Conservation (phyloP, 768 basidiomycete genomes). For the Cubamyces lactineus region DNA sequence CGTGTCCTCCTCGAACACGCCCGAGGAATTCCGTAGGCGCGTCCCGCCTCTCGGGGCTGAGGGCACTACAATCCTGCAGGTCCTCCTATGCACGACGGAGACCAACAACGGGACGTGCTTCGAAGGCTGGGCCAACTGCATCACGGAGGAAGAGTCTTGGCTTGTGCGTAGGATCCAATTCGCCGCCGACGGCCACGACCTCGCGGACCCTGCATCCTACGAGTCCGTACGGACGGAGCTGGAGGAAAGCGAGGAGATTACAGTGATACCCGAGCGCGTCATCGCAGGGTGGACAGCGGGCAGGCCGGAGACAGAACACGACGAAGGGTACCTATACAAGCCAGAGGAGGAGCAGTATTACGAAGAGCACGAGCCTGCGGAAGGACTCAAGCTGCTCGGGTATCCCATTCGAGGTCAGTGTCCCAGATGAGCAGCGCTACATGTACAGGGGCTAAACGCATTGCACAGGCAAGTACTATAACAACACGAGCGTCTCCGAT, state of each 20-base stretch:
- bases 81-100: conserved; percentile 14
- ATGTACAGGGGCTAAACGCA: neutral
- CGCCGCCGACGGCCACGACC: neutral
- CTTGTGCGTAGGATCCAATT: conserved; percentile 16
- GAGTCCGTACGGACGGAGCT: neutral
- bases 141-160: conserved; percentile 9
- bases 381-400: conserved; percentile 16
- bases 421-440: neutral
- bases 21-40: conserved; percentile 10
- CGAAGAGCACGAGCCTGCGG: conserved; percentile 7
- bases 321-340: neutral
- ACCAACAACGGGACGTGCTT: conserved; percentile 14
- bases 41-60: neutral
- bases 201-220: neutral
- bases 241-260: conserved; percentile 6
- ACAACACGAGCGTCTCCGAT: neutral
- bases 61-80: conserved; percentile 13
- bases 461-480: conserved; percentile 9
- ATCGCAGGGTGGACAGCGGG: conserved; percentile 13
- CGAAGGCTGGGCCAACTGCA: conserved; percentile 2
- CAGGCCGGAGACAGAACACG: conserved; percentile 1
- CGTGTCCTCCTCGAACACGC: conserved; percentile 9
- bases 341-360: neutral
- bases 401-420: conserved; percentile 8
- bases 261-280: conserved; percentile 7